Evolutionary conservation across 768 basidiomycete species (phyloP).

Genomic region (Agaricus blazei): DNA sequence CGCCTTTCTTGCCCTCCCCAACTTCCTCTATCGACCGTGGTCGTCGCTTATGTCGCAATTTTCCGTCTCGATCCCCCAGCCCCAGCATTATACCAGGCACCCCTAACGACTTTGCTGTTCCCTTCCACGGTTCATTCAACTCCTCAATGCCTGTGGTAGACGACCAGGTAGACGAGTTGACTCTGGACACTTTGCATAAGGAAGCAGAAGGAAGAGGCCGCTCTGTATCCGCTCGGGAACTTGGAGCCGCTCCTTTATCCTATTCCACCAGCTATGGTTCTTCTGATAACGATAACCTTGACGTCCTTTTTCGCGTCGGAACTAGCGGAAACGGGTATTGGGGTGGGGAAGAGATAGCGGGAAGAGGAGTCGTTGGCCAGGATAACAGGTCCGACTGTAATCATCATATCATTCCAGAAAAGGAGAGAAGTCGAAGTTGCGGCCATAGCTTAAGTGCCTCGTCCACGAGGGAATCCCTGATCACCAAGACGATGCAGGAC

Average conservation of each 20-base stretch:
- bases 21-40: constrained; percentile 28
- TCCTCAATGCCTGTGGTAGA: constrained; percentile 17
- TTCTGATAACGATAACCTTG: constrained; percentile 12
- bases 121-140: constrained; percentile 12
- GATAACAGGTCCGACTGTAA: not conserved
- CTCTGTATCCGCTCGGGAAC: constrained; percentile 5
- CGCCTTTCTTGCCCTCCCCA: constrained; percentile 19
- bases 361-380: not conserved
- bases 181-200: constrained; percentile 14
- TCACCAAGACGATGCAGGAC: not conserved
- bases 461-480: not conserved
- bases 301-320: constrained; percentile 1
- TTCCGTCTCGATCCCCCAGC: constrained; percentile 40
- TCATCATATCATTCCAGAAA: not conserved
- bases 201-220: constrained; percentile 3
- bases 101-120: constrained; percentile 28
- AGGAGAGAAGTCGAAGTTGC: constrained; percentile 10
- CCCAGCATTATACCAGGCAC: constrained; percentile 43
- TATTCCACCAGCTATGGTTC: constrained; percentile 6
- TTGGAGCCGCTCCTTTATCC: constrained; percentile 6
- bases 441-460: constrained; percentile 1
- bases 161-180: constrained; percentile 21
- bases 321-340: constrained; percentile 1
- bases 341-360: not conserved
- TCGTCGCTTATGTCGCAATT: constrained; percentile 21